Evolutionary conservation across 208 protist genomes (phyloP).

Genomic region (Leptomonas pyrrhocoris): DNA sequence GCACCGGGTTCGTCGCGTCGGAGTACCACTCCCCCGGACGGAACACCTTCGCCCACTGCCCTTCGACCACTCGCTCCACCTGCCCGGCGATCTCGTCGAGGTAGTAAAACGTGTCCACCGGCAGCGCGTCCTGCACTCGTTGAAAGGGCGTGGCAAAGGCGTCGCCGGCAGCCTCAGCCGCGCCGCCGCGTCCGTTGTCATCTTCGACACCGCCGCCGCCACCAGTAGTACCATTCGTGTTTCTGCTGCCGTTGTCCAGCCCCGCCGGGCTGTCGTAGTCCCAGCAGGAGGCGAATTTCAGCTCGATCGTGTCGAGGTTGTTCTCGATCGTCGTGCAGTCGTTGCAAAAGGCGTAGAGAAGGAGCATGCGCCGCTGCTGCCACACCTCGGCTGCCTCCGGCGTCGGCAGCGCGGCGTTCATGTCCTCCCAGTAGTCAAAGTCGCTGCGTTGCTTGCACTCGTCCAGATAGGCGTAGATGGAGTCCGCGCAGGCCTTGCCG

Average conservation of each 20-base stretch:
- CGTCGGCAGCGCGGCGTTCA: conserved; percentile 38
- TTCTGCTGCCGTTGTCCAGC: neutral
- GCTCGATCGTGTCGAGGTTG: conserved; percentile 87
- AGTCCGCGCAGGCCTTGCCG: conserved; percentile 73
- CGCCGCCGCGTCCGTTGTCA: conserved; percentile 1
- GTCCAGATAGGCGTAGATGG: conserved; percentile 75
- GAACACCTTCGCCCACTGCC: conserved; percentile 79
- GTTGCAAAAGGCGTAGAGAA: conserved; percentile 89
- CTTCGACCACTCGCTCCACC: conserved; percentile 76
- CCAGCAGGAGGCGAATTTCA: conserved; percentile 86
- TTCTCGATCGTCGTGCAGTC: conserved; percentile 85
- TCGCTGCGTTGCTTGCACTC: conserved; percentile 80
- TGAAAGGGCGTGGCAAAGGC: conserved; percentile 61
- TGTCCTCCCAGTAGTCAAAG: conserved; percentile 86
- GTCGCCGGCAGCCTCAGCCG: conserved; percentile 12
- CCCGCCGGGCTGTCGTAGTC: conserved; percentile 33
- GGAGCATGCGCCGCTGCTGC: conserved; percentile 70
- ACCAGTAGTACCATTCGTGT: no score
- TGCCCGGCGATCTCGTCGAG: conserved; percentile 85
- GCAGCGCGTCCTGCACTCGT: conserved; percentile 65
- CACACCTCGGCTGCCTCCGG: conserved; percentile 58
- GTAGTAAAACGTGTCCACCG: conserved; percentile 77
- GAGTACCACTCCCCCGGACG: conserved; percentile 74
- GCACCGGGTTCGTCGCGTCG: conserved; percentile 69
- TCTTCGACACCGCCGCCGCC: conserved; percentile 8